phyloP scores from a whole-genome alignment of 441 rosid genomes.

The Dalechampia spathulata region DNA sequence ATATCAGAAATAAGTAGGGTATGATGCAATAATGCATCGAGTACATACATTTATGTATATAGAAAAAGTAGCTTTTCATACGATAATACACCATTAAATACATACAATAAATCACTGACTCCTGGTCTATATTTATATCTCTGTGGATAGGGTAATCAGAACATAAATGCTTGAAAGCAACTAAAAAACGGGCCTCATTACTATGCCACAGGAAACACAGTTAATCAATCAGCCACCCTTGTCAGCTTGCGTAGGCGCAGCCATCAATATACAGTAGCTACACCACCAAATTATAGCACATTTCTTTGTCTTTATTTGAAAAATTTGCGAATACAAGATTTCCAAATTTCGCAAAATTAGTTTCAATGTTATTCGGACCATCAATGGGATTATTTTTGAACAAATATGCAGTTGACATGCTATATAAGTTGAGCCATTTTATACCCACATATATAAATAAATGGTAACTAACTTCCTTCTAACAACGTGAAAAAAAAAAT shows the following conservation, averaged over 20 bases:
- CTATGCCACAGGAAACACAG: conserved; percentile 21
- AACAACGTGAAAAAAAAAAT: too few relatives aligned
- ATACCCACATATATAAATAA: too few relatives aligned
- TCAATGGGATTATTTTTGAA: too few relatives aligned
- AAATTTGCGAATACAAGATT: not conserved
- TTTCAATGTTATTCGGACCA: too few relatives aligned
- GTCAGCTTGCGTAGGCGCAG: conserved; percentile 26
- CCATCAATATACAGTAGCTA: conserved; percentile 19
- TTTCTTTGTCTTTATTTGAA: not conserved
- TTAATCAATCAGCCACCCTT: conserved; percentile 7
- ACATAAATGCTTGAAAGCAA: conserved; percentile 33
- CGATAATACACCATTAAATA: conserved; percentile 3
- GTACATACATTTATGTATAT: too few relatives aligned
- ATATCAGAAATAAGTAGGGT: too few relatives aligned
- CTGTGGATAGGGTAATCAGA: conserved; percentile 17
- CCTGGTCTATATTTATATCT: not conserved
- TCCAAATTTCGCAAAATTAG: too few relatives aligned
- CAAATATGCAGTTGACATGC: too few relatives aligned
- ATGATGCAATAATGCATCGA: too few relatives aligned
- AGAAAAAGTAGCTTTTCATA: too few relatives aligned
- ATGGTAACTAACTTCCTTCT: too few relatives aligned
- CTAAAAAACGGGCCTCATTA: conserved; percentile 26
- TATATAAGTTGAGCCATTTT: too few relatives aligned
- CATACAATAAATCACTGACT: not conserved
- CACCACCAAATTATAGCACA: conserved; percentile 6